Conservation (phyloP, 2,329 filamentous ascomycete genomes). For the Xylariales sp. region DNA sequence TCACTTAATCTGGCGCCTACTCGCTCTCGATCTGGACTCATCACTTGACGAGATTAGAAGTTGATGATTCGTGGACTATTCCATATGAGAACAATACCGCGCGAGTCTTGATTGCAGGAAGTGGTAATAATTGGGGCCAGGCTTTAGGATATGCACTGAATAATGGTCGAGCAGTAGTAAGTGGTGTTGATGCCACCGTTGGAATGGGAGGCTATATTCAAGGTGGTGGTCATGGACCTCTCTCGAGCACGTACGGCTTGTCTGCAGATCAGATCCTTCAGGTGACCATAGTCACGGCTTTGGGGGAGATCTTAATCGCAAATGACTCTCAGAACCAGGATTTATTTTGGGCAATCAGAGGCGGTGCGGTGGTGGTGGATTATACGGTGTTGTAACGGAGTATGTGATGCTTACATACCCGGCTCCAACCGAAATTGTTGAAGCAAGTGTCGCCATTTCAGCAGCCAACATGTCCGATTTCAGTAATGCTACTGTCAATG, state of each 20-base stretch:
- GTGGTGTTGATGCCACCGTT: background rate
- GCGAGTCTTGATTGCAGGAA: constrained; percentile 13
- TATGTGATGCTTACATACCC: constrained; percentile 14
- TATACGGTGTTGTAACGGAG: constrained; percentile 51
- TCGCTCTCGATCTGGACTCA: constrained; percentile 1
- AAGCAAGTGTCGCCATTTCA: background rate
- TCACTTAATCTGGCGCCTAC: background rate
- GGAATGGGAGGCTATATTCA: constrained; percentile 2
- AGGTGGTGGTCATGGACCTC: constrained; percentile 52
- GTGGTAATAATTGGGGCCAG: constrained; percentile 13
- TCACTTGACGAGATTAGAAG: constrained; percentile 6
- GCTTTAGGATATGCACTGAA: constrained; percentile 10
- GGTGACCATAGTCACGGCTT: constrained; percentile 50
- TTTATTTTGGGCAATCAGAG: constrained; percentile 60
- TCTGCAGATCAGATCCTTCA: constrained; percentile 55
- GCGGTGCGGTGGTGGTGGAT: constrained; percentile 57
- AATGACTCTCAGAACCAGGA: constrained; percentile 44
- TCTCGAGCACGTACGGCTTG: constrained; percentile 50
- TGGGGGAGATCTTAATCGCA: constrained; percentile 42
- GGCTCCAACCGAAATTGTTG: background rate
- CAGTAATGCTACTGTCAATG: background rate
- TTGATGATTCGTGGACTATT: constrained; percentile 16
- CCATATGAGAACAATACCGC: constrained; percentile 10
- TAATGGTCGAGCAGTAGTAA: background rate
- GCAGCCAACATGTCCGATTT: constrained; percentile 1